Evolutionary conservation across 2,329 filamentous ascomycete genomes (phyloP), one percentile per base, ranked within the genome.

Genomic region (Ploettnerulaceae sp.): DNA sequence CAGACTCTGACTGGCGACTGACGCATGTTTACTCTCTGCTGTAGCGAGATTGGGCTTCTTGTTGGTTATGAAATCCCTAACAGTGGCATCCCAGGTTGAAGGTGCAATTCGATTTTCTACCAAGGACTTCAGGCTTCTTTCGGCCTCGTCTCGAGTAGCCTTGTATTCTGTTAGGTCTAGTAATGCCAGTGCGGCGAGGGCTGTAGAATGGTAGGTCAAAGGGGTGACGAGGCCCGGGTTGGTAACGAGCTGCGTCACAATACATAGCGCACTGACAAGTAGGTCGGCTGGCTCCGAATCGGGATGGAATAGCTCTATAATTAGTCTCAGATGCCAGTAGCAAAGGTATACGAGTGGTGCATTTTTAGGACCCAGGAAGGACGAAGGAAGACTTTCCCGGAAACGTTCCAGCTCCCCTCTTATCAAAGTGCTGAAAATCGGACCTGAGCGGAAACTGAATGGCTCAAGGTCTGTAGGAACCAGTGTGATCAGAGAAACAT

Each of bases 321-420:
- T 69, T 7, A 87, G 71, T 51, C 81, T 78, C 54, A 78, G 74
- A 62, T 87, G 82, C 76, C 84, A 86, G 65, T 85, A 87, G 14
- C 76, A 76, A 18, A 88, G 70, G 55, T 84, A 78, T 2, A 87
- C 70, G 24, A 83, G 61, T 3, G 77, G 77, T 38, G 75, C 70
- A 3, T 53, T 53, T n/a, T 69, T 66, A 0, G 66, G 60, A 3
- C 73, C 72, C 17, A 77, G 77, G 20, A 82, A 68, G 33, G 73
- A 71, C 9, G 70, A 66, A 3, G 83, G 80, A 2, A 87, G 70
- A 44, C 78, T 73, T 62, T 84, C 79, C 6, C 80, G 75, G 62
- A 83, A 84, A 47, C 81, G 72, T 58, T 87, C 82, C 33, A 82
- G 69, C 51, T 78, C 72, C n/a, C 74, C 69, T 49, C 74, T 71